phyloP scores from a whole-genome alignment of 441 rosid species.

The Gossypium gossypioides region DNA sequence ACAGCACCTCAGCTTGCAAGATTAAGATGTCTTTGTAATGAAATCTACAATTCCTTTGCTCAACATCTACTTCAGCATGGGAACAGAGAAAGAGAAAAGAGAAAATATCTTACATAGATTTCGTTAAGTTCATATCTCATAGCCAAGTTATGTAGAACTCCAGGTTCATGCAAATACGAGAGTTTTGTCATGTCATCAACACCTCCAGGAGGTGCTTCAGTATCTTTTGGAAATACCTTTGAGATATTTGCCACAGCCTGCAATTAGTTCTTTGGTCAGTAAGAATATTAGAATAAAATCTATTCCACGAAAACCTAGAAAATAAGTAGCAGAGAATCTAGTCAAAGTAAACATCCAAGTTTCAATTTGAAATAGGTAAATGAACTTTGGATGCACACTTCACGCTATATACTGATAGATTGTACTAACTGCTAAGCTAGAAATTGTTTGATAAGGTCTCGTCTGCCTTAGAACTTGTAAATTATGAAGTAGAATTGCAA shows the following conservation, averaged over 20 bases:
- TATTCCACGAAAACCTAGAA: background rate
- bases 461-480: slow-evolving; percentile 9
- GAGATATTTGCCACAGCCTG: slow-evolving; percentile 49
- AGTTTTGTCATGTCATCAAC: slow-evolving; percentile 77
- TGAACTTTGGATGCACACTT: slow-evolving; percentile 8
- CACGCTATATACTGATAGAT: slow-evolving; percentile 4
- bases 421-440: background rate
- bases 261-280: slow-evolving; percentile 8
- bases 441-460: background rate
- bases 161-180: slow-evolving; percentile 72
- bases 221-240: slow-evolving; percentile 49
- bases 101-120: slow-evolving; percentile 45
- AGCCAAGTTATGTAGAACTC: slow-evolving; percentile 53
- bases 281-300: background rate
- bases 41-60: background rate
- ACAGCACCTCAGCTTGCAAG: slow-evolving; percentile 3
- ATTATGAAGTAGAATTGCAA: background rate
- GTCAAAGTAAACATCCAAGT: background rate
- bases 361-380: slow-evolving; percentile 15
- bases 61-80: slow-evolving; percentile 2
- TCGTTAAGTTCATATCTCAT: slow-evolving; percentile 66
- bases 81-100: slow-evolving; percentile 7
- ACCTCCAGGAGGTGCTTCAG: slow-evolving; percentile 62
- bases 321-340: background rate
- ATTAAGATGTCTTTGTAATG: background rate